Evolutionary conservation across 257 asterid species (phyloP), one percentile per base, ranked within the genome.

Genomic region (Thymus quinquecostatus): DNA sequence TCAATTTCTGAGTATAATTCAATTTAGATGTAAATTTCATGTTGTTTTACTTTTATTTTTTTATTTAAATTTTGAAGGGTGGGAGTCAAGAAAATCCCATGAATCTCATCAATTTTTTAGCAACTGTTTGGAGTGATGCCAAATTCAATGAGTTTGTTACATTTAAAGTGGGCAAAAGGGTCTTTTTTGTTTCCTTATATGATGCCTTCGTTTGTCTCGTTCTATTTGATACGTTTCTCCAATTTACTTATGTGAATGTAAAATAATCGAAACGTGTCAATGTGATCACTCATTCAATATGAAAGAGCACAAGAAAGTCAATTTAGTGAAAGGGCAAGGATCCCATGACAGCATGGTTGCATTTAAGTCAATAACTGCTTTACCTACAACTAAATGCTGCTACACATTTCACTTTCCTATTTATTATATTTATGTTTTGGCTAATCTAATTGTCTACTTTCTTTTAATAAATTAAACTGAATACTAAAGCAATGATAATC

Each of bases 31-130:
- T 32, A 40, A 30, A 8, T 50, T 43, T 32, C 34, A 12, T 75
- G 32, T 45, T 44, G 49, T 34, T 13, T 1, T 2, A 13, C n/a
- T 3, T 49, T 49, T 6, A 6, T 49, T 49, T 29, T 30, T 51
- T 5, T 7, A 21, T 53, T 53, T 30, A 32, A 65, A 13, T n/a
- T 49, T 73, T 58, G 72, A 60, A 63, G 68, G 60, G 61, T 43
- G 80, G 51, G 60, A 62, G 47, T 84, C 96, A 84, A 87, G 89
- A 75, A 89, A 84, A 85, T 83, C 84, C 86, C 96, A 87, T 84
- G 96, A 87, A 53, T 69, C 73, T 70, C 95, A 84, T 89, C 86
- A 82, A 82, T 65, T 66, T 64, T 68, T 68, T 21, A 21, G 74
- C 73, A 76, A 75, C 67, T 75, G 84, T 80, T 76, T 45, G 58